Base-by-base conservation (phyloP, 2,329 filamentous ascomycete genomes). In the Metarhizium robertsii region DNA sequence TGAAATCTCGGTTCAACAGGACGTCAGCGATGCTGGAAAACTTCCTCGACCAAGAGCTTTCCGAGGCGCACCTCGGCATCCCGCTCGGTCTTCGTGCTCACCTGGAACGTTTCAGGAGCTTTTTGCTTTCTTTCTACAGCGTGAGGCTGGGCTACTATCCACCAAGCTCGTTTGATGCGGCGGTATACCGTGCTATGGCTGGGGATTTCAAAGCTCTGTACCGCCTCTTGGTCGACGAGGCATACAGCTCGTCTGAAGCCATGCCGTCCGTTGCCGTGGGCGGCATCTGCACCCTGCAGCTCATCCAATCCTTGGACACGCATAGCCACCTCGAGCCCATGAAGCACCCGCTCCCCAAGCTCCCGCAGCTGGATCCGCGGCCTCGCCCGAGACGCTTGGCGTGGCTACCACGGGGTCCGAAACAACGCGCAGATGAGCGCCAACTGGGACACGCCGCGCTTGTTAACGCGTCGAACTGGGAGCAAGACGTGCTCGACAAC, bases 41-140 rank as follows among this genome's bases (percentile, higher is more conserved):
- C 6, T 90, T 94, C 64, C 77, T 92, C 6, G 81, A 86, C 50
- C 80, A 88, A 32, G 87, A 91, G 58, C 72, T 92, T 3, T 86
- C 84, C 0, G 77, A 86, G 50, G 71, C 81, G 1, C 73, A 85
- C 53, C 71, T 90, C n/a, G 86, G 85, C 2, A 75, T 92, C 1
- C 75, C 83, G 1, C 68, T 75, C 1, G 80, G 77, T 0, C 79
- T 82, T 4, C 75, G 84, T 59, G 76, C 79, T 3, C 88, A 94
- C 62, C 77, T 92, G 1, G 84, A 90, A 58, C 80, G 81, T 2
- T 92, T 92, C 66, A 78, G 88, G 50, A 78, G 80, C 8, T 88
- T 89, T 59, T 68, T 94, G 1, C 75, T 85, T 30, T 75, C 76
- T 0, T 86, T 84, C 62, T 92, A 90, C 64, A 74, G 81, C 1